Percentiles rank a stretch among this genome's conserved stretches.
Conservation (phyloP, 2,329 filamentous ascomycete genomes). For the Pseudocercospora pini-densiflorae region DNA sequence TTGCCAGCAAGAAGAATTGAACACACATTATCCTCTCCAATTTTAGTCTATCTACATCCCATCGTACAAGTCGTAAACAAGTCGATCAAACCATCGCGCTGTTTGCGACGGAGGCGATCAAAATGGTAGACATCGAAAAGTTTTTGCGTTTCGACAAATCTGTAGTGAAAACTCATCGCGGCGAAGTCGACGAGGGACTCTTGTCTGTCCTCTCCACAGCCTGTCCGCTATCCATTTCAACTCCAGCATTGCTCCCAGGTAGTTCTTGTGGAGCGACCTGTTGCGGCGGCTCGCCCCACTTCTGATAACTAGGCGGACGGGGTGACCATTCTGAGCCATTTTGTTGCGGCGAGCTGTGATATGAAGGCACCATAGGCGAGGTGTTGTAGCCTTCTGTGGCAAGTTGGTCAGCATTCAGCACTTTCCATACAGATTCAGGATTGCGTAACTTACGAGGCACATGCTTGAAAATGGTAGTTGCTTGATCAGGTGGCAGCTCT, state of each 20-base stretch:
- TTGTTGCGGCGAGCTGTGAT: slow-evolving; percentile 18
- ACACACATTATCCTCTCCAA: background rate
- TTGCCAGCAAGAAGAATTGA: too few relatives aligned
- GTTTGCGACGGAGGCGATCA: too few relatives aligned
- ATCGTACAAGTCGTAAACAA: too few relatives aligned
- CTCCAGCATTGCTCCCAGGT: slow-evolving; percentile 15
- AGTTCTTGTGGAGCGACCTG: slow-evolving; percentile 16
- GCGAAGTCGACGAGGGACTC: background rate
- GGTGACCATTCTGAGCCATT: slow-evolving; percentile 18
- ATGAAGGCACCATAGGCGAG: slow-evolving; percentile 15
- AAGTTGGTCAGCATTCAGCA: background rate
- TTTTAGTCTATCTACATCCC: background rate
- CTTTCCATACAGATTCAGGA: background rate
- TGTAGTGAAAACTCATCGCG: background rate
- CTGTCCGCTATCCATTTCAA: slow-evolving; percentile 20
- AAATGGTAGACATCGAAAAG: too few relatives aligned
- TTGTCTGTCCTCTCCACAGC: background rate
- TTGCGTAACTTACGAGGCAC: slow-evolving; percentile 6
- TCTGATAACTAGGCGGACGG: slow-evolving; percentile 19
- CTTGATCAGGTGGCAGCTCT: background rate
- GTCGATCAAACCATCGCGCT: too few relatives aligned
- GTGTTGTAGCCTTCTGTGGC: slow-evolving; percentile 7
- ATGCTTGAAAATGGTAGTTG: slow-evolving; percentile 5
- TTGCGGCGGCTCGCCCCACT: slow-evolving; percentile 11
- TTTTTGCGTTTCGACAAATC: background rate